Evolutionary conservation across 192 early-diverging fungal genomes (phyloP), one percentile per base, ranked within the genome.

Genomic region (Podila epicladia): DNA sequence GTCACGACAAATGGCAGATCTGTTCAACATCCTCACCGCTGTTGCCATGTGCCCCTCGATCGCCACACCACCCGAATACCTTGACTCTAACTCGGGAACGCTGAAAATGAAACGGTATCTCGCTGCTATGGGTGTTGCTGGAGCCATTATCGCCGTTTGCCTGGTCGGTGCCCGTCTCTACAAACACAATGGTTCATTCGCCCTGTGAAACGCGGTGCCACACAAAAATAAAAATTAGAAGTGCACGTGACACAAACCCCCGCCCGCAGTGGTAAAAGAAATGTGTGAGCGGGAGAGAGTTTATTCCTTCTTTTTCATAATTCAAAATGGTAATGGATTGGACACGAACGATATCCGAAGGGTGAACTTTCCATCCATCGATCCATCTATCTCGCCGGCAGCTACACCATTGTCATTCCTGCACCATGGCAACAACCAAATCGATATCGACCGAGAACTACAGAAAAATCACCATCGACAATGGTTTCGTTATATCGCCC

Each of bases 11-110:
- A 93, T 92, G 79, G 96, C 96, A 8, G 95, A 96, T 71, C 82
- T 99, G 49, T 98, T 93, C 74, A 91, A 95, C 74, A 87, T 95
- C 20, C 84, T 99, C 69, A 94, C 94, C 0, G 91, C 93, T 0
- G 90, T 95, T 1, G 92, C 93, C 24, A 95, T 97, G 89, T 92
- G 94, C 71, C 96, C 96, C 0, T 74, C 82, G 12, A 79, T 71
- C 71, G 84, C 84, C 20, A 85, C 84, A 19, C 84, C 84, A 17
- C 71, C 73, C 20, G 82, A 75, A 9, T 69, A 71, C 32, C 50
- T 71, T 55, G 80, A 75, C 38, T 66, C 80, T 0, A 65, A 76
- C 63, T 63, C 82, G 20, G 70, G 75, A 8, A 66, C 80, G 26
- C 66, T 71, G 1, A 50, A 33, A 37, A 58, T 82, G 65, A 82